phyloP scores from a whole-genome alignment of 306 rosid species.

The Sophora flavescens region DNA sequence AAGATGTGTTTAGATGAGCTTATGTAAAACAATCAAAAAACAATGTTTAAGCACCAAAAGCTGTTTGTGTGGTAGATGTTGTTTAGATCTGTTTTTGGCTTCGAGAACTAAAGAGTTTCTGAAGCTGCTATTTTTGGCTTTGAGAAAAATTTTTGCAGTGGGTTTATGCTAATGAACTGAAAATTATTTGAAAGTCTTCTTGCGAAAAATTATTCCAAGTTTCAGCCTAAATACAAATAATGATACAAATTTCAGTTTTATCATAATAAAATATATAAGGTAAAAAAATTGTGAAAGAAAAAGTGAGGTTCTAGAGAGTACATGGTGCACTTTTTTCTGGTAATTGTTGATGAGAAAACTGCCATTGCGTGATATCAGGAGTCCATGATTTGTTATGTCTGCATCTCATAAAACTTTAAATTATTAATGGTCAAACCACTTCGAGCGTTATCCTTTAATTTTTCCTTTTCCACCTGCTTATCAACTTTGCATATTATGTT shows the following conservation, averaged over 20 bases:
- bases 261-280: neutral
- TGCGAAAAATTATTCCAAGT: neutral
- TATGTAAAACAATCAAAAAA: neutral
- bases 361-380: neutral
- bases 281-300: neutral
- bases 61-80: neutral
- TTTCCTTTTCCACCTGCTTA: neutral
- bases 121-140: neutral
- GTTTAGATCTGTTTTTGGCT: neutral
- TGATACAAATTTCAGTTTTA: neutral
- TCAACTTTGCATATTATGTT: slow-evolving; percentile 3
- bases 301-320: neutral
- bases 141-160: neutral
- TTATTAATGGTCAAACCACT: neutral
- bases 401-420: neutral
- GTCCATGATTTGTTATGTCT: neutral
- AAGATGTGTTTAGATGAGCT: slow-evolving; percentile 9
- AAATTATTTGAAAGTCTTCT: neutral
- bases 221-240: neutral
- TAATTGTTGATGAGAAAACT: slow-evolving; percentile 15
- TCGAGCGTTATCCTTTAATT: neutral
- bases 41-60: neutral
- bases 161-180: neutral
- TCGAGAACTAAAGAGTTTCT: neutral
- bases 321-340: neutral